Evolutionary conservation across 2,329 filamentous ascomycete genomes (phyloP).

Genomic region (Biscogniauxia mediterranea): DNA sequence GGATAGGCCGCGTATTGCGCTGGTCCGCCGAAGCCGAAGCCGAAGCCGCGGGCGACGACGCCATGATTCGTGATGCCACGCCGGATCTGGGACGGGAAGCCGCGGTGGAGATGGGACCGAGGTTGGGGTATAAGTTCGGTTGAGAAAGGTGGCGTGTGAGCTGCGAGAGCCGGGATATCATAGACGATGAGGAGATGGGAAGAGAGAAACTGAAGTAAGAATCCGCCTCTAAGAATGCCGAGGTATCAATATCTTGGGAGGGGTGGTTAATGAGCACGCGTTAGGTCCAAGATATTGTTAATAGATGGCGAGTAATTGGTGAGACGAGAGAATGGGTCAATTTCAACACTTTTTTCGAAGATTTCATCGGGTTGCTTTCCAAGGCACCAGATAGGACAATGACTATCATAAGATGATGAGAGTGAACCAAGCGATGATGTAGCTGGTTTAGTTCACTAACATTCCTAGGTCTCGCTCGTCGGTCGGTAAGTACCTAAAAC

Average conservation of each 20-base stretch:
- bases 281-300: too few species aligned
- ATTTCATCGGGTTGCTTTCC: too few species aligned
- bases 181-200: conserved; percentile 35
- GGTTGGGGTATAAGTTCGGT: conserved; percentile 57
- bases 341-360: too few species aligned
- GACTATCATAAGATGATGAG: neutral
- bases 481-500: too few species aligned
- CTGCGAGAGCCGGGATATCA: conserved; percentile 77
- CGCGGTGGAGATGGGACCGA: conserved; percentile 47
- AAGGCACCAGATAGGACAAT: neutral
- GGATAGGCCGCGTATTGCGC: conserved; percentile 66
- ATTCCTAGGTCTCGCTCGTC: too few species aligned
- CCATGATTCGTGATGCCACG: conserved; percentile 41
- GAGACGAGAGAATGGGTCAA: too few species aligned
- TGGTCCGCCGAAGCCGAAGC: conserved; percentile 46
- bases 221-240: too few species aligned
- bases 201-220: neutral
- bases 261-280: too few species aligned
- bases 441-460: neutral
- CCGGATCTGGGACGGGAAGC: conserved; percentile 28
- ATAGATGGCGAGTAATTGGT: too few species aligned
- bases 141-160: conserved; percentile 69
- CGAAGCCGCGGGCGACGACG: conserved; percentile 42
- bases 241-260: too few species aligned
- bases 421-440: neutral